Evolutionary conservation across 352 stramenopile species (phyloP).

Genomic region (Phytophthora aleatoria): DNA sequence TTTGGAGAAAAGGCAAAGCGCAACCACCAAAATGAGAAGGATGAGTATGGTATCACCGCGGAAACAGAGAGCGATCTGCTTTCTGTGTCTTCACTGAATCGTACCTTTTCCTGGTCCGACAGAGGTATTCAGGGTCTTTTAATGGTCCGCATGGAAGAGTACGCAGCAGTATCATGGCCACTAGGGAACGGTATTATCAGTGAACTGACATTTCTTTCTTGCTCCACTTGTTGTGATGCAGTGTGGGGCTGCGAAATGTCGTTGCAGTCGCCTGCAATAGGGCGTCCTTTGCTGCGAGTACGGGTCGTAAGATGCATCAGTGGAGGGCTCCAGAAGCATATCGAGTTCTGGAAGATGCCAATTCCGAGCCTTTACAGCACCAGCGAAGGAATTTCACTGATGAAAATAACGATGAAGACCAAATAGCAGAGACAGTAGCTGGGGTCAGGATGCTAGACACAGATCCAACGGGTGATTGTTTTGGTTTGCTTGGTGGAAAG

Average conservation of each 20-base stretch:
- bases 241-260: constrained; percentile 45
- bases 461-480: constrained; percentile 51
- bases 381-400: too few species aligned
- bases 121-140: constrained; percentile 16
- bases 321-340: constrained; percentile 34
- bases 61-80: constrained; percentile 21
- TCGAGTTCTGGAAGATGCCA: constrained; percentile 16
- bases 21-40: constrained; percentile 28
- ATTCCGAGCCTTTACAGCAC: neutral
- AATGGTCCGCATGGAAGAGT: constrained; percentile 46
- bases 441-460: constrained; percentile 21
- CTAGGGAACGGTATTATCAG: neutral
- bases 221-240: constrained; percentile 20
- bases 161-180: neutral
- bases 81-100: neutral
- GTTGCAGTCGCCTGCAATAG: constrained; percentile 24
- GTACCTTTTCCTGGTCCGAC: constrained; percentile 13
- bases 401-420: neutral
- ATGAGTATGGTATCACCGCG: constrained; percentile 10
- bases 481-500: constrained; percentile 48
- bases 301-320: constrained; percentile 44
- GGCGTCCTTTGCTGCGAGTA: constrained; percentile 36
- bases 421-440: neutral
- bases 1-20: constrained; percentile 35
- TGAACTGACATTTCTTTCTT: neutral